Percentiles rank a stretch among this genome's conserved stretches.
Evolutionary conservation across 768 basidiomycete species (phyloP).

Genomic region (Tulasnella sp.): DNA sequence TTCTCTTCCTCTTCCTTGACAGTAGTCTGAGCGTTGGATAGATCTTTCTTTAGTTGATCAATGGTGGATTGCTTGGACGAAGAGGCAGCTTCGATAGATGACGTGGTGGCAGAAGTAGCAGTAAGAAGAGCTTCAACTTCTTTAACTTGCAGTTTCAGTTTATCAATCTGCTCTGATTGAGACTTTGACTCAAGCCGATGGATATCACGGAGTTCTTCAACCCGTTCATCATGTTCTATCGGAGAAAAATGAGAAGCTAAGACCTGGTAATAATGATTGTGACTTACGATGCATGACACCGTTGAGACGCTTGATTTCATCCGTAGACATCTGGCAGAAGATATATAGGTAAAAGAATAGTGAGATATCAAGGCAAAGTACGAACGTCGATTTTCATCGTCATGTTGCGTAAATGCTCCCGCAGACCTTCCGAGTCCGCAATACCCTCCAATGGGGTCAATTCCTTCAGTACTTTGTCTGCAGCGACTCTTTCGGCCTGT

Average conservation of each 20-base stretch:
- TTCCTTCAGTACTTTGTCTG: constrained; percentile 54
- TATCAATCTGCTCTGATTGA: constrained; percentile 59
- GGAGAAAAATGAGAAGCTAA: background rate
- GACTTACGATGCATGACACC: constrained; percentile 57
- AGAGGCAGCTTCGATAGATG: constrained; percentile 36
- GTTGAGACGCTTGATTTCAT: constrained; percentile 66
- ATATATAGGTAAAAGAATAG: background rate
- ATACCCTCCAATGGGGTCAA: constrained; percentile 57
- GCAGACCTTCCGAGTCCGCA: constrained; percentile 50
- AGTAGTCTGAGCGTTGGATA: constrained; percentile 42
- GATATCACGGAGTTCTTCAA: constrained; percentile 74
- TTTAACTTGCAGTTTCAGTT: constrained; percentile 49
- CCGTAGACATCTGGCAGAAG: constrained; percentile 43
- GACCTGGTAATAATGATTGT: background rate
- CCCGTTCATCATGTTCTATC: constrained; percentile 68
- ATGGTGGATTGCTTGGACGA: constrained; percentile 41
- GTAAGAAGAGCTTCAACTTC: constrained; percentile 60
- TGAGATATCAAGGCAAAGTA: background rate
- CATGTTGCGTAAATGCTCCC: constrained; percentile 57
- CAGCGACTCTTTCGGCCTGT: constrained; percentile 55
- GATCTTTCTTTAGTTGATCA: constrained; percentile 47
- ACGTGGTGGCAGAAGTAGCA: constrained; percentile 28
- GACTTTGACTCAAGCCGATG: constrained; percentile 72
- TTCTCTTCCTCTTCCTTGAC: constrained; percentile 97
- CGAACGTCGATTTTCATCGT: constrained; percentile 58